Evolutionary conservation across 352 stramenopile species (phyloP), one percentile per base, ranked within the genome.

Genomic region (Pythium phragmitis): DNA sequence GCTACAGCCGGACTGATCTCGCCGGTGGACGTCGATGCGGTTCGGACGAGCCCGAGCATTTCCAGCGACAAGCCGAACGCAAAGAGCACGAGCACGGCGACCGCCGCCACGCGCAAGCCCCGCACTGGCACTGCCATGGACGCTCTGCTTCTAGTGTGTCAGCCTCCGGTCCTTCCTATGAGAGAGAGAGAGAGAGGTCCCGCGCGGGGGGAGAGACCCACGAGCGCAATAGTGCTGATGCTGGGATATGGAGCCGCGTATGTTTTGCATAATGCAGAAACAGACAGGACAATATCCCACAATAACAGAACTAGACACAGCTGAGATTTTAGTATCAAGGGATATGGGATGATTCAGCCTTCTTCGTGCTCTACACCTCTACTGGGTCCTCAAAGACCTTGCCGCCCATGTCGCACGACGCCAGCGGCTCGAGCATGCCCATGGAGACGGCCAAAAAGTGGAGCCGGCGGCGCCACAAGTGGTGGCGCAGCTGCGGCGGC

Each of bases 401-500:
- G 34, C 34, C 34, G 34, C 34, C 34, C 47, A 74, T 77, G 70
- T 74, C n/a, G 39, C 53, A 60, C 7, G 39, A 36, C 53, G 8
- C 34, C 4, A 55, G 33, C n/a, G 30, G 33, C 21, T 8, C 51
- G 21, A 67, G 19, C 3, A 13, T 34, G 23, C 55, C 57, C 70
- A 82, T 81, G 1, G 69, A 75, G 33, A 82, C 70, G 19, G 70
- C 73, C 50, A 73, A 54, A 55, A 79, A 86, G 63, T 82, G 70
- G 37, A 75, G 37, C 1, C 73, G 65, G 8, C 73, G 65, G 19
- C 73, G 67, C 59, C 57, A 79, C 30, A 86, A 34, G 19, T 61
- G 60, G 17, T 48, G 36, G 30, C 70, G 43, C 7, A 86, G 34
- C 53, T 66, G 49, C 13, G 57, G 37, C 7, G 75, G 66, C 42